Evolutionary conservation across 768 basidiomycete species (phyloP), one percentile per base, ranked within the genome.

Genomic region (Termitomyces sp.): DNA sequence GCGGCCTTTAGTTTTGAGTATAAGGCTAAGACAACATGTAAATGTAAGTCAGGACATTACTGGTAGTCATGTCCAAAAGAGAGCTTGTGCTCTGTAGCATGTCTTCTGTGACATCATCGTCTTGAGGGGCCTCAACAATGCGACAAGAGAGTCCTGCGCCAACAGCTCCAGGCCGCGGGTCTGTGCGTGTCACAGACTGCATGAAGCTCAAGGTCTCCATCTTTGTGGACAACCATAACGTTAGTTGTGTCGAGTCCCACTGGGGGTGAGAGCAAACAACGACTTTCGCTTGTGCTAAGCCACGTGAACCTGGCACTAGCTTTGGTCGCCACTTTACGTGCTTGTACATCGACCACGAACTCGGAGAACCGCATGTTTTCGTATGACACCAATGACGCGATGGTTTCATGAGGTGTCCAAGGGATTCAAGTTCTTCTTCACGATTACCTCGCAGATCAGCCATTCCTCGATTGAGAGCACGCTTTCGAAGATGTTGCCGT

Each of bases 341-440:
- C 73, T 51, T 81, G 78, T 6, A 66, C 47, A 64, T 88, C 87
- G 39, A 87, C 76, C 53, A 81, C 63, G 62, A 81, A 86, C 58
- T 81, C 79, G 47, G 77, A 76, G 65, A 87, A 87, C 42, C 58
- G 61, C 74, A 87, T 79, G 61, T 76, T 62, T 20, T 83, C 75
- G 67, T 81, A 86, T 4, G 75, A 72, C 41, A 87, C 68, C 13
- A 79, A 65, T 13, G 75, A 70, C 36, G 70, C 66, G 45, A 88
- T 76, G 50, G 75, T 68, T 44, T 75, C 68, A n/a, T n/a, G 94
- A 96, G 71, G 91, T 96, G 59, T 82, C 89, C 48, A 89, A 92
- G 65, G 97, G 97, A 31, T 91, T 87, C 76, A 88, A 87, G 73
- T 96, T 98, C 83, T 96, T 91, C 84, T 98, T 98, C 79, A 95